These are phyloP conservation scores for Neurospora tetrasperma DNA, from an alignment of 495 filamentous ascomycete genomes.

Conservation along the genomic window DNA sequence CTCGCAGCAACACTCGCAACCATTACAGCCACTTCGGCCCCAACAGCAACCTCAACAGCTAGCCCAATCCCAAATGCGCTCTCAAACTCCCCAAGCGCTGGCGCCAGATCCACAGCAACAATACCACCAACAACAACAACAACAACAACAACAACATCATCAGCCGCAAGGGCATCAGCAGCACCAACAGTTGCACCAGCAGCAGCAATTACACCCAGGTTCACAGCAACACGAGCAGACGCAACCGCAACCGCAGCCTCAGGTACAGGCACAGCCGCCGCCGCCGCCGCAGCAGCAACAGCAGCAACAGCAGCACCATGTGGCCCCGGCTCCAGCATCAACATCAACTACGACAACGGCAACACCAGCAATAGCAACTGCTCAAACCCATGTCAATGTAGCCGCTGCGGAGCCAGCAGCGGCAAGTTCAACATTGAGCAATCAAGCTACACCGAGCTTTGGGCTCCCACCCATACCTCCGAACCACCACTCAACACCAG, in stretches of 20 bases:
- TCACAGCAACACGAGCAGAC: conserved; percentile 6
- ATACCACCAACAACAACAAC: conserved; percentile 9
- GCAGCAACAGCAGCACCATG: conserved; percentile 3
- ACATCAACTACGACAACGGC: conserved; percentile 1
- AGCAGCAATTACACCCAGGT: conserved; percentile 5
- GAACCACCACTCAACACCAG: conserved; percentile 19
- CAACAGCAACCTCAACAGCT: background rate
- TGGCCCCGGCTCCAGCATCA: background rate
- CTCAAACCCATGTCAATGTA: background rate
- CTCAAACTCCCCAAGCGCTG: background rate
- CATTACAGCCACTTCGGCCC: background rate
- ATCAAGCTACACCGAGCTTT: background rate
- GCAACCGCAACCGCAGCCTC: background rate
- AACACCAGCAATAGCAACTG: background rate
- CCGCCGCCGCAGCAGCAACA: background rate
- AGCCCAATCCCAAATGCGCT: background rate
- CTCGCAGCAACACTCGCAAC: background rate
- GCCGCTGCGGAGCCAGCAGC: background rate
- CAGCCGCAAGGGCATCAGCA: conserved; percentile 1
- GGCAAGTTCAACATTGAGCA: background rate
- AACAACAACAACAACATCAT: conserved; percentile 10
- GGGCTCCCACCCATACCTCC: conserved; percentile 14
- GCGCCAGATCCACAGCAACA: background rate
- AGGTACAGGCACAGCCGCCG: background rate
- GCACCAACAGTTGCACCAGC: conserved; percentile 1